These are phyloP conservation scores for Ballota nigra DNA, from an alignment of 257 asterid genomes.

Conservation along the genomic window DNA sequence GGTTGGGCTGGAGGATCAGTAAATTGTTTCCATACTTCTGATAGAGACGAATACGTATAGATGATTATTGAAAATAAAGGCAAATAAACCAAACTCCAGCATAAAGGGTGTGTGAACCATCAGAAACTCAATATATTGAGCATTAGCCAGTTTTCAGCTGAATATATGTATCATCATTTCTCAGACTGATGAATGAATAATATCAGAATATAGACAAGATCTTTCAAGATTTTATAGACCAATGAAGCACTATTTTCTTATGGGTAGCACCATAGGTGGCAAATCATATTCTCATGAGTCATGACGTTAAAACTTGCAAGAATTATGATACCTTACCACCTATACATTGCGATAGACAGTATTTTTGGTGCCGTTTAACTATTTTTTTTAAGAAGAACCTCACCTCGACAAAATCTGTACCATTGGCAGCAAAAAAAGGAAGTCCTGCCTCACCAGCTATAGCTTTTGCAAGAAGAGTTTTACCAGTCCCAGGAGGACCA, in stretches of 20 bases:
- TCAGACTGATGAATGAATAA: neutral
- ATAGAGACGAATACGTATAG: neutral
- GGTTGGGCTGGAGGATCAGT: no score
- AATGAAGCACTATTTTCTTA: neutral
- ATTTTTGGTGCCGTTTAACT: neutral
- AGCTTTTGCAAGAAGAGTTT: conserved; percentile 98
- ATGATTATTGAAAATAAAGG: neutral
- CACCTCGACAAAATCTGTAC: conserved; percentile 99
- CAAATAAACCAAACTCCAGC: conserved; percentile 10
- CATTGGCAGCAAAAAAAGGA: conserved; percentile 96
- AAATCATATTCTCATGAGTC: conserved; percentile 4
- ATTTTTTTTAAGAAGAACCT: conserved; percentile 15
- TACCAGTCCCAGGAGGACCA: conserved; percentile 99
- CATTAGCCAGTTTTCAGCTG: neutral
- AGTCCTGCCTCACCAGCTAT: conserved; percentile 99
- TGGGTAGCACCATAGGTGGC: neutral
- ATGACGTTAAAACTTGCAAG: neutral
- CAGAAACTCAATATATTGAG: neutral
- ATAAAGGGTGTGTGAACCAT: neutral
- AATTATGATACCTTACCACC: neutral
- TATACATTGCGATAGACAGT: neutral
- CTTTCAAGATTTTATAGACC: neutral
- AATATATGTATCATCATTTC: neutral
- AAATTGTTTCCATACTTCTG: neutral
- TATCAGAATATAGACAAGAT: neutral